phyloP scores from a whole-genome alignment of 495 filamentous ascomycete genomes.

The Annulohypoxylon nitens region DNA sequence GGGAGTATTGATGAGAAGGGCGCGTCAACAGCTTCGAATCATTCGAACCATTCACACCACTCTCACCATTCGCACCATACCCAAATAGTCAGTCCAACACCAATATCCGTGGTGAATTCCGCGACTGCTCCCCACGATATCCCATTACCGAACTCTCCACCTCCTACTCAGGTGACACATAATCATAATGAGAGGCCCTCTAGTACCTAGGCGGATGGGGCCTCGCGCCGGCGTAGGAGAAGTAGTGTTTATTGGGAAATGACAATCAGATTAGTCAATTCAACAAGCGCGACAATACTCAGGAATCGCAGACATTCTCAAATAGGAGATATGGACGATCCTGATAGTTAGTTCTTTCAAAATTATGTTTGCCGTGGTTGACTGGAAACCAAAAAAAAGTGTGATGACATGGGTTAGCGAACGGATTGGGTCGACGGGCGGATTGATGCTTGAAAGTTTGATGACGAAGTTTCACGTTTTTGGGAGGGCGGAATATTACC shows the following conservation, averaged over 20 bases:
- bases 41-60: not conserved
- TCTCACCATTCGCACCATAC: not conserved
- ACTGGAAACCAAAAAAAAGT: slow-evolving; percentile 15
- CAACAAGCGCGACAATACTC: slow-evolving; percentile 4
- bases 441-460: slow-evolving; percentile 19
- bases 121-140: slow-evolving; percentile 41
- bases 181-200: slow-evolving; percentile 42
- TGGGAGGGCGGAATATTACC: slow-evolving; percentile 2
- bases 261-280: slow-evolving; percentile 38
- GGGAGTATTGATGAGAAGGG: slow-evolving; percentile 50
- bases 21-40: slow-evolving; percentile 7
- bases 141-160: slow-evolving; percentile 39
- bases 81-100: slow-evolving; percentile 12
- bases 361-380: slow-evolving; percentile 12
- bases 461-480: slow-evolving; percentile 32
- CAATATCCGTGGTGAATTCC: slow-evolving; percentile 18
- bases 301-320: slow-evolving; percentile 7
- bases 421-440: slow-evolving; percentile 21
- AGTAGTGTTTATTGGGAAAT: slow-evolving; percentile 34
- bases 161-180: slow-evolving; percentile 39
- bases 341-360: slow-evolving; percentile 24
- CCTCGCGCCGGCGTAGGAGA: slow-evolving; percentile 23
- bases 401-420: slow-evolving; percentile 14
- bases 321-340: not conserved
- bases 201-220: slow-evolving; percentile 39